Evolutionary conservation across 192 early-diverging fungal species (phyloP).

Genomic region (Gryganskiella cystojenkinii): DNA sequence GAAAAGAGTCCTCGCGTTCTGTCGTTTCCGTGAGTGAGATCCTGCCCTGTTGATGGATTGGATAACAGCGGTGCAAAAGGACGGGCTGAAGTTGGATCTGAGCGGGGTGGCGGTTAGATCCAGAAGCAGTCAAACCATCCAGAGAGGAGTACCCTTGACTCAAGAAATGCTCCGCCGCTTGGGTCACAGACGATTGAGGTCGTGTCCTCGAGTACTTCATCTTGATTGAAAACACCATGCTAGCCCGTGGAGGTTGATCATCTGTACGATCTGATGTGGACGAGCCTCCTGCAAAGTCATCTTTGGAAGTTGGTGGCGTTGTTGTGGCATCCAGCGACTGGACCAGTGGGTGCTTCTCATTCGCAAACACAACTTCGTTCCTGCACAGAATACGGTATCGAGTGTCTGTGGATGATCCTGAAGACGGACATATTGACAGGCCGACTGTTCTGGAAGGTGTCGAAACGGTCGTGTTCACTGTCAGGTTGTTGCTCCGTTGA

Average conservation of each 20-base stretch:
- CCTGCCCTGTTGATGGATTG: slow-evolving; percentile 18
- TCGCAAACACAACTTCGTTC: slow-evolving; percentile 16
- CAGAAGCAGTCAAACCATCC: too few species aligned
- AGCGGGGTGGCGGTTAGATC: not conserved
- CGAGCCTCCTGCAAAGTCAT: not conserved
- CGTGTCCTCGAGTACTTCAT: slow-evolving; percentile 28
- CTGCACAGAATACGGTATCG: slow-evolving; percentile 23
- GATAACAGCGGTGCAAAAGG: slow-evolving; percentile 15
- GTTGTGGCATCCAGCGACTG: slow-evolving; percentile 14
- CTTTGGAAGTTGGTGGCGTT: slow-evolving; percentile 17
- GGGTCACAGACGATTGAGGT: too few species aligned
- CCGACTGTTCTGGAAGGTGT: slow-evolving; percentile 26
- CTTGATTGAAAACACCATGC: slow-evolving; percentile 41
- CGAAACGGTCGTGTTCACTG: slow-evolving; percentile 14
- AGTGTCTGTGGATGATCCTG: not conserved
- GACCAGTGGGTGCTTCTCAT: slow-evolving; percentile 17
- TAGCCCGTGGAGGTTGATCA: slow-evolving; percentile 2
- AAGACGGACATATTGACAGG: slow-evolving; percentile 7
- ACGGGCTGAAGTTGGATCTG: slow-evolving; percentile 7
- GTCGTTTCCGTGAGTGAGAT: not conserved
- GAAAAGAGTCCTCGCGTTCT: slow-evolving; percentile 7
- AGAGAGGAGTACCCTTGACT: too few species aligned
- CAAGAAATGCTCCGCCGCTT: too few species aligned
- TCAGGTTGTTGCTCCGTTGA: slow-evolving; percentile 10
- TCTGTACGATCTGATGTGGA: slow-evolving; percentile 3